A percentile compares a stretch with the other conserved stretches of the same genome.
These are phyloP conservation scores for Fusarium floridanum DNA, from an alignment of 2,329 filamentous ascomycete species.

Conservation along the genomic window DNA sequence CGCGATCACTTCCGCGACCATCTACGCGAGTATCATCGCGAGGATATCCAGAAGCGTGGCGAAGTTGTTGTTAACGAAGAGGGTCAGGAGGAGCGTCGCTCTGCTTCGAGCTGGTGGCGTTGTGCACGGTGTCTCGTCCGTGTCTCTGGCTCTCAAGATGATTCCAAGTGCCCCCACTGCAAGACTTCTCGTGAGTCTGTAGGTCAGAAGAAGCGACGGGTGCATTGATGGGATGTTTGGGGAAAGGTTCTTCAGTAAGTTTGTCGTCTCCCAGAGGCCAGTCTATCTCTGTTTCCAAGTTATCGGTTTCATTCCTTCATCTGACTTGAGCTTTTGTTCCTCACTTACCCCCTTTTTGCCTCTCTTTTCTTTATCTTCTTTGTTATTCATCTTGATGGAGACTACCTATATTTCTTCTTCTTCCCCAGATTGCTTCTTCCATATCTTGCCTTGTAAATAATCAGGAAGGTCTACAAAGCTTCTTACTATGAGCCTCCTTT, in stretches of 20 bases:
- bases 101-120: conserved; percentile 64
- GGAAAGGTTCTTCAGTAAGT: neutral
- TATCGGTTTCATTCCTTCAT: neutral
- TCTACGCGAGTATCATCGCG: conserved; percentile 66
- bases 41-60: conserved; percentile 65
- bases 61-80: conserved; percentile 49
- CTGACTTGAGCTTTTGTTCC: neutral
- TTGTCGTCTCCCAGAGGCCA: neutral
- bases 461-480: neutral
- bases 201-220: conserved; percentile 52
- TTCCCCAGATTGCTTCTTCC: neutral
- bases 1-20: conserved; percentile 71
- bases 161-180: conserved; percentile 63
- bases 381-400: neutral
- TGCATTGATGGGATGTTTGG: neutral
- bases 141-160: conserved; percentile 56
- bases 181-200: conserved; percentile 60
- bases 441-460: neutral
- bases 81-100: conserved; percentile 56
- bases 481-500: neutral
- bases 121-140: conserved; percentile 65
- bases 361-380: neutral
- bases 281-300: neutral
- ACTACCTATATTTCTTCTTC: neutral
- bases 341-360: neutral